phyloP scores from a whole-genome alignment of 2,329 filamentous ascomycete genomes.

The Talaromyces pinophilus region DNA sequence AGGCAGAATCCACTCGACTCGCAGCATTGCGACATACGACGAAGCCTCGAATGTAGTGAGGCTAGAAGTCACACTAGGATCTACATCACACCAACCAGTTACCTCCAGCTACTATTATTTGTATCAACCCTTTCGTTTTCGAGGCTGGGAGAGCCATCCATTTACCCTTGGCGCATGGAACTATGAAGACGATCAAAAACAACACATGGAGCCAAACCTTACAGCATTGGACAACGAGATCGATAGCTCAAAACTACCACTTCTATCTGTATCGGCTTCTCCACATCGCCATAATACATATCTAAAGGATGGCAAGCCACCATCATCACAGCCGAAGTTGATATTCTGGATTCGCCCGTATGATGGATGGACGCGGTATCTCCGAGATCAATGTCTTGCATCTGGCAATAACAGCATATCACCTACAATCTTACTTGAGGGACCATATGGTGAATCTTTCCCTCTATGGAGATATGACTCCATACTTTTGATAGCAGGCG shows the following conservation, averaged over 20 bases:
- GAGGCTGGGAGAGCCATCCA: neutral
- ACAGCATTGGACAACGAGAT: neutral
- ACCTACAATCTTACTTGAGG: neutral
- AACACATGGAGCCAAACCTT: neutral
- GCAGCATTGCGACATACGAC: conserved; percentile 47
- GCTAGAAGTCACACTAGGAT: conserved; percentile 47
- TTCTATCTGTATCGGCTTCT: neutral
- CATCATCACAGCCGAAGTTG: neutral
- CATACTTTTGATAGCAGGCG: neutral
- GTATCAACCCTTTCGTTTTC: conserved; percentile 15
- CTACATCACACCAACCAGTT: conserved; percentile 23
- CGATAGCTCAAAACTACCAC: neutral
- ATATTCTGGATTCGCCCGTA: neutral
- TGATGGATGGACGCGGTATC: neutral
- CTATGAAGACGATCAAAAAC: neutral
- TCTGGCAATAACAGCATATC: neutral
- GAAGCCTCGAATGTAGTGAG: conserved; percentile 49
- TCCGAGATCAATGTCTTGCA: neutral
- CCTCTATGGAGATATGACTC: neutral
- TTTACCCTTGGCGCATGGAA: neutral
- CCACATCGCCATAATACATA: neutral
- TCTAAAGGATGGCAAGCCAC: neutral
- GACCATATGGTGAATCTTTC: neutral
- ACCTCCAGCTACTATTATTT: conserved; percentile 17
- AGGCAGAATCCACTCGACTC: conserved; percentile 33